Evolutionary conservation across 2,329 filamentous ascomycete species (phyloP).

Genomic region (Didymella sp.): DNA sequence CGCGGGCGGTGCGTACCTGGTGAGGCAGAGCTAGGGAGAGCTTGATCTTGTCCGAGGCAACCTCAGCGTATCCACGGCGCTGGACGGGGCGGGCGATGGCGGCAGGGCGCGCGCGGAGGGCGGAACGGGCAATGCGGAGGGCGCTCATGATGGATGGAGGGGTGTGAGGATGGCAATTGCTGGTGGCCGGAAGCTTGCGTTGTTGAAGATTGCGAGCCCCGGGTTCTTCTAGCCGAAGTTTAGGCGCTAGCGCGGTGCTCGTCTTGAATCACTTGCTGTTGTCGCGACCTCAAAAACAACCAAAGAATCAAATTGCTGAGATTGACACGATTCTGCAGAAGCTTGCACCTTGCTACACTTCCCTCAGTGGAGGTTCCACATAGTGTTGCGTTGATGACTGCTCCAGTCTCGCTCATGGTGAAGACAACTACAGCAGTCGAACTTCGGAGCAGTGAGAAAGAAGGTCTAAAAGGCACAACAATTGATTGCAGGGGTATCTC

Average conservation of each 20-base stretch:
- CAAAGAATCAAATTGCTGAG: neutral
- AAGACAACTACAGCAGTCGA: neutral
- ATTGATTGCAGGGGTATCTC: constrained; percentile 36
- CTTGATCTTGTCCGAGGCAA: constrained; percentile 75
- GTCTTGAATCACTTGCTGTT: neutral
- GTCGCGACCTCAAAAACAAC: neutral
- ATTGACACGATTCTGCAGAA: neutral
- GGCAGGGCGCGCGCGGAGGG: constrained; percentile 79
- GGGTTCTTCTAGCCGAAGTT: constrained; percentile 39
- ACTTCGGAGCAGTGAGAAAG: neutral
- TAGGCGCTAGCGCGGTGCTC: constrained; percentile 7
- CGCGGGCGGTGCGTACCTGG: constrained; percentile 73
- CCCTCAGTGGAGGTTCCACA: neutral
- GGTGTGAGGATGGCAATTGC: constrained; percentile 49
- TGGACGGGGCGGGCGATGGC: constrained; percentile 77
- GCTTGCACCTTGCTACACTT: neutral
- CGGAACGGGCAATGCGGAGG: constrained; percentile 88
- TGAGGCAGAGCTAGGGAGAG: constrained; percentile 97
- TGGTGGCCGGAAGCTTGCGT: constrained; percentile 39
- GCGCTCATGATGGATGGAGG: constrained; percentile 76
- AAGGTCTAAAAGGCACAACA: neutral
- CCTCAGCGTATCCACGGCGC: constrained; percentile 82
- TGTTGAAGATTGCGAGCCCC: constrained; percentile 34
- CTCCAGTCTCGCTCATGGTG: neutral
- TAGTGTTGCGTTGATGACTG: neutral